phyloP scores from a whole-genome alignment of 306 rosid genomes.

The Macrotyloma uniflorum region DNA sequence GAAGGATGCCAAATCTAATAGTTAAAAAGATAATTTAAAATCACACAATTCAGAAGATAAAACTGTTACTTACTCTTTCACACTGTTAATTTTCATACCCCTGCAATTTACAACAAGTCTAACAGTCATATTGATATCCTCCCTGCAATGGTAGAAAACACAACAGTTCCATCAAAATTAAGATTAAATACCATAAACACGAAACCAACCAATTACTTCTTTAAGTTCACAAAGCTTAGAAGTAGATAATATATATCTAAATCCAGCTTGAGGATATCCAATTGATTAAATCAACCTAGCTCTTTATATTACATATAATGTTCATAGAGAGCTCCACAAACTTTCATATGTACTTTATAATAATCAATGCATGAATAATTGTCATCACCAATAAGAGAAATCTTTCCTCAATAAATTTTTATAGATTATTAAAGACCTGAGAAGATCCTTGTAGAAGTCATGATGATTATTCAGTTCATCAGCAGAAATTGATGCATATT shows the following conservation, averaged over 20 bases:
- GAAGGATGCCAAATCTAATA: not conserved
- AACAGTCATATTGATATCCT: slow-evolving; percentile 81
- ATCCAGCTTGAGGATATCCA: slow-evolving; percentile 24
- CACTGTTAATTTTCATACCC: slow-evolving; percentile 77
- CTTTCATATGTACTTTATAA: slow-evolving; percentile 1
- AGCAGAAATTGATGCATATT: slow-evolving; percentile 73
- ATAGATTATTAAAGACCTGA: slow-evolving; percentile 60
- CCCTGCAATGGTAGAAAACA: slow-evolving; percentile 58
- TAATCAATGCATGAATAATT: not conserved
- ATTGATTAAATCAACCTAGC: not conserved
- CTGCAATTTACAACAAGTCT: slow-evolving; percentile 89
- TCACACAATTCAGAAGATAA: slow-evolving; percentile 10
- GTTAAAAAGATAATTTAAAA: not conserved
- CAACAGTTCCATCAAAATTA: slow-evolving; percentile 38
- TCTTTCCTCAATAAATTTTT: slow-evolving; percentile 13
- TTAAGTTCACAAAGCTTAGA: slow-evolving; percentile 6
- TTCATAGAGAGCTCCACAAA: not conserved
- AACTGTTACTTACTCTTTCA: slow-evolving; percentile 67
- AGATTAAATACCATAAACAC: slow-evolving; percentile 30
- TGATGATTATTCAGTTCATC: slow-evolving; percentile 63
- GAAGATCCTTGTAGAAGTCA: slow-evolving; percentile 86
- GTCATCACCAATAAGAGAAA: slow-evolving; percentile 13
- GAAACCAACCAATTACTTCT: slow-evolving; percentile 34
- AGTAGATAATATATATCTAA: slow-evolving; percentile 18
- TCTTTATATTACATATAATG: not conserved